Evolutionary conservation across 2,329 filamentous ascomycete genomes (phyloP).

Genomic region (Exophiala aquamarina): DNA sequence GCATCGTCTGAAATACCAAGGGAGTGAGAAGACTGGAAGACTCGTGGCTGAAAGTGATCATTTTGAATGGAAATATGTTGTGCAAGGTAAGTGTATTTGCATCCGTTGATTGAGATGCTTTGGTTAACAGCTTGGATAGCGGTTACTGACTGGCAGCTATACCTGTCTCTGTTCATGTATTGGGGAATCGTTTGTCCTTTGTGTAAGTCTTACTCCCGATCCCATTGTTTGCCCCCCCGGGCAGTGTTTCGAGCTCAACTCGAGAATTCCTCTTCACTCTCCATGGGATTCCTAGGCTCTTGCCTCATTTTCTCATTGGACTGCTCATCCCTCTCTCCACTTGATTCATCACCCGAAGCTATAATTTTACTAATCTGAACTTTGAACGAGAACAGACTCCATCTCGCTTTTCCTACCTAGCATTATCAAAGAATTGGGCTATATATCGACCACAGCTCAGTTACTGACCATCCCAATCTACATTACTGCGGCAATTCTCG

Average conservation of each 20-base stretch:
- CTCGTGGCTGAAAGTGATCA: conserved; percentile 29
- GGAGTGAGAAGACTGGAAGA: conserved; percentile 28
- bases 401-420: conserved; percentile 39
- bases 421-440: conserved; percentile 44
- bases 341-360: no score
- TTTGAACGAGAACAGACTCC: conserved; percentile 26
- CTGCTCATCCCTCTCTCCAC: no score
- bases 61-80: conserved; percentile 42
- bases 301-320: conserved; percentile 42
- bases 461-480: conserved; percentile 44
- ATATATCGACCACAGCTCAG: conserved; percentile 40
- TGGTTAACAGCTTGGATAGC: conserved; percentile 29
- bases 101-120: background rate
- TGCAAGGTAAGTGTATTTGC: conserved; percentile 36
- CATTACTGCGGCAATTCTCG: conserved; percentile 38
- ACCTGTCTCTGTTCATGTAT: conserved; percentile 34
- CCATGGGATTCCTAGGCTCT: no score
- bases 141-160: conserved; percentile 36
- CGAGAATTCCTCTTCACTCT: conserved; percentile 8
- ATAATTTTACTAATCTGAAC: no score
- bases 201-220: conserved; percentile 23
- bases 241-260: conserved; percentile 30
- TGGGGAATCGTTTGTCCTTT: conserved; percentile 44
- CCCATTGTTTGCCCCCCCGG: no score
- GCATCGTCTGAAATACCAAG: conserved; percentile 38